phyloP scores from a whole-genome alignment of 306 rosid genomes.

The Trifolium repens region DNA sequence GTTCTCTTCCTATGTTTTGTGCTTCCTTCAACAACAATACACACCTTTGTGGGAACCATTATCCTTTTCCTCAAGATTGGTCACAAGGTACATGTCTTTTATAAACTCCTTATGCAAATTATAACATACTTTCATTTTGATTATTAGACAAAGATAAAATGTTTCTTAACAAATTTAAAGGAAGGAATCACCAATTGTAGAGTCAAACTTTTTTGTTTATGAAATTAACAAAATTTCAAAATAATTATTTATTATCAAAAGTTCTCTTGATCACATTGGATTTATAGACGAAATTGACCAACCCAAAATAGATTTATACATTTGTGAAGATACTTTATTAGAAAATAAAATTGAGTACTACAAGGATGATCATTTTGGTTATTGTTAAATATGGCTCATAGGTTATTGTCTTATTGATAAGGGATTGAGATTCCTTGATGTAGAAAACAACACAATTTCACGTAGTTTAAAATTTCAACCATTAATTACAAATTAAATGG shows the following conservation, averaged over 20 bases:
- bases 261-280: not conserved
- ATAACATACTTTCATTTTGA: not conserved
- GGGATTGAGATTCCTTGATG: no score
- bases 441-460: no score
- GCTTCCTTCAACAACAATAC: constrained; percentile 43
- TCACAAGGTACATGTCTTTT: constrained; percentile 52
- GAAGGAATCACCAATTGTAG: not conserved
- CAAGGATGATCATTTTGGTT: no score
- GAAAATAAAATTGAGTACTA: no score
- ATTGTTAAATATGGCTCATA: no score
- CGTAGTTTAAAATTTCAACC: no score
- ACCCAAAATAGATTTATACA: no score
- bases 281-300: not conserved
- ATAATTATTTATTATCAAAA: not conserved
- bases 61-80: constrained; percentile 49
- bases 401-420: no score
- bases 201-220: not conserved
- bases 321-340: no score
- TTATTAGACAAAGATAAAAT: not conserved
- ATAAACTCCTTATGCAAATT: not conserved
- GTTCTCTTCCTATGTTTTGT: constrained; percentile 55
- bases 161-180: no score
- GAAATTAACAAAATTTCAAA: not conserved
- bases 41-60: constrained; percentile 38
- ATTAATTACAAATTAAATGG: no score